Conservation (phyloP, 78 protist species). For the Dictyostelium firmibasis region DNA sequence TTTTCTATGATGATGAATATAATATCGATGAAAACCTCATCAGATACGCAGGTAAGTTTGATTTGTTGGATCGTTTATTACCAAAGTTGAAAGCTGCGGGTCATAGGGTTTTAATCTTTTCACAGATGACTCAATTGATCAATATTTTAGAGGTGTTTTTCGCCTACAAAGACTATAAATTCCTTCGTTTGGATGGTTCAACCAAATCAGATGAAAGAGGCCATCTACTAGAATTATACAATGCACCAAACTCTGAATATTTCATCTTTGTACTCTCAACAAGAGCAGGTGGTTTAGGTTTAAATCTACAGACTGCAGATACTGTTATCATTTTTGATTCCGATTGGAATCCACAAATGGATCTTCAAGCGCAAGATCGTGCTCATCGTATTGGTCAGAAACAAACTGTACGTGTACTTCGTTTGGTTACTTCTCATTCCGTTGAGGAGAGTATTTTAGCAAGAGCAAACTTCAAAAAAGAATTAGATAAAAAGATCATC, state of each 20-base stretch:
- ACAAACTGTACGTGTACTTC: slow-evolving; percentile 88
- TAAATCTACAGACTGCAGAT: slow-evolving; percentile 98
- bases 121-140: slow-evolving; percentile 85
- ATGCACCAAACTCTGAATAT: slow-evolving; percentile 62
- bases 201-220: slow-evolving; percentile 75
- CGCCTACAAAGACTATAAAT: slow-evolving; percentile 2
- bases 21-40: slow-evolving; percentile 58
- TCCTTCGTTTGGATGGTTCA: slow-evolving; percentile 72
- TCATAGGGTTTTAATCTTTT: slow-evolving; percentile 89
- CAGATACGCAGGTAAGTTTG: slow-evolving; percentile 91
- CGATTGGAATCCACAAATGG: slow-evolving; percentile 94
- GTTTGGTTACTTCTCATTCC: slow-evolving; percentile 87
- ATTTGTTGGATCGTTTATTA: slow-evolving; percentile 93
- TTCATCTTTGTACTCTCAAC: slow-evolving; percentile 96
- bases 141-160: slow-evolving; percentile 87
- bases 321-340: slow-evolving; percentile 97
- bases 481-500: slow-evolving; percentile 82
- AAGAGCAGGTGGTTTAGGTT: slow-evolving; percentile 99
- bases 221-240: slow-evolving; percentile 31
- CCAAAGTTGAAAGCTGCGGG: slow-evolving; percentile 82
- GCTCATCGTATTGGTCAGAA: slow-evolving; percentile 95
- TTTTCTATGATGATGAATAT: slow-evolving; percentile 91
- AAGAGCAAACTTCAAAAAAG: slow-evolving; percentile 89
- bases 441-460: slow-evolving; percentile 94
- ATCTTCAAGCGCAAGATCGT: slow-evolving; percentile 96